Evolutionary conservation across 805 yeast genomes (phyloP).

Genomic region (Candida cerambycidarum): DNA sequence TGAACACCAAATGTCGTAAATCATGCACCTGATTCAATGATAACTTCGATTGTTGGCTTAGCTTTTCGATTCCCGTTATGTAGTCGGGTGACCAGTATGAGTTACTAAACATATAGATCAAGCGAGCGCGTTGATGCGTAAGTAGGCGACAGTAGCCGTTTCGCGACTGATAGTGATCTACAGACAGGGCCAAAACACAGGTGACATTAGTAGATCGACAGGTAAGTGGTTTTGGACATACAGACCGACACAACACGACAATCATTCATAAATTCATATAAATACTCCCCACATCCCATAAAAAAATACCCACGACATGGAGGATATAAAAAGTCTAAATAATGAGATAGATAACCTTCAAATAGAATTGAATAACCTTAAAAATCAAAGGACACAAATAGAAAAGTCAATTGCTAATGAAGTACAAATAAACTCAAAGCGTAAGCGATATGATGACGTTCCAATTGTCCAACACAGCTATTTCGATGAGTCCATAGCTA

Average conservation of each 20-base stretch:
- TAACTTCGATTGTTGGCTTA: slow-evolving; percentile 28
- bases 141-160: too few relatives aligned
- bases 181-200: too few relatives aligned
- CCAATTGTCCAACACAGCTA: slow-evolving; percentile 26
- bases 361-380: slow-evolving; percentile 1
- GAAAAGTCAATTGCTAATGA: slow-evolving; percentile 2
- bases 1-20: slow-evolving; percentile 35
- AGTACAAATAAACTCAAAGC: neutral
- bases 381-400: neutral
- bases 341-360: slow-evolving; percentile 1
- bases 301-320: too few relatives aligned
- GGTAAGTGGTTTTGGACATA: too few relatives aligned
- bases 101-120: slow-evolving; percentile 27
- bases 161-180: too few relatives aligned
- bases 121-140: neutral
- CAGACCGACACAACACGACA: too few relatives aligned
- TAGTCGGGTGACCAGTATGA: slow-evolving; percentile 45
- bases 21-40: slow-evolving; percentile 43
- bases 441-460: slow-evolving; percentile 6
- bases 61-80: slow-evolving; percentile 32
- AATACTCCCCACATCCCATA: too few relatives aligned
- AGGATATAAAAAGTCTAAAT: slow-evolving; percentile 2
- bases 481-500: slow-evolving; percentile 30
- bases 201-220: too few relatives aligned
- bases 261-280: too few relatives aligned